Percentiles rank a stretch among this genome's conserved stretches.
phyloP scores from a whole-genome alignment of 345 rosid species.

The Trapa incisa region DNA sequence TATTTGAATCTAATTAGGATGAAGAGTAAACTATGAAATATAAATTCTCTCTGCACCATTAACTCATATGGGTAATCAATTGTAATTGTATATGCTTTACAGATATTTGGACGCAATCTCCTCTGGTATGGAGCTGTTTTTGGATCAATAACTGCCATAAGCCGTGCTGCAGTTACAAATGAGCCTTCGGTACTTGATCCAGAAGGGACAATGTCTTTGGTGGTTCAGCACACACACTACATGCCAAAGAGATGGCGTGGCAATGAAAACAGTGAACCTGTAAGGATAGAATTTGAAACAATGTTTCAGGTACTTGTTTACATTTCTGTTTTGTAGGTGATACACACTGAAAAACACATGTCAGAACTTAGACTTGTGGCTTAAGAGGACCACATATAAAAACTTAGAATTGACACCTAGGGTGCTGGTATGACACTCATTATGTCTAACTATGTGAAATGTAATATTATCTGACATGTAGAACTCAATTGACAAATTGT shows the following conservation, averaged over 20 bases:
- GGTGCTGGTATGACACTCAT: background rate
- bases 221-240: conserved; percentile 86
- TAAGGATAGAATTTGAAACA: conserved; percentile 76
- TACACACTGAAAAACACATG: too few relatives aligned
- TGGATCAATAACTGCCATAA: conserved; percentile 92
- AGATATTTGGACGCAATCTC: conserved; percentile 96
- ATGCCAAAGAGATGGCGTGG: conserved; percentile 99
- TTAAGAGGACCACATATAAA: background rate
- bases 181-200: conserved; percentile 84
- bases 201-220: conserved; percentile 76
- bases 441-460: background rate
- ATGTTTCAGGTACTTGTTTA: conserved; percentile 61
- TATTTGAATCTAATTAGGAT: background rate
- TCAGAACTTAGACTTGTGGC: too few relatives aligned
- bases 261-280: conserved; percentile 66
- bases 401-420: background rate
- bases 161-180: conserved; percentile 82
- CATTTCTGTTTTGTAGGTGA: background rate
- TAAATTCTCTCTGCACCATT: background rate
- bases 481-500: background rate
- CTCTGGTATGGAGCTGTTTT: conserved; percentile 98
- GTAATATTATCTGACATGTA: background rate
- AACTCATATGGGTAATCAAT: background rate
- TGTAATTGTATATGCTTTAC: conserved; percentile 17
- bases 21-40: background rate